A percentile compares a stretch with the other conserved stretches of the same genome.
Evolutionary conservation across 345 rosid genomes (phyloP).

Genomic region (Anastatica hierochuntica): DNA sequence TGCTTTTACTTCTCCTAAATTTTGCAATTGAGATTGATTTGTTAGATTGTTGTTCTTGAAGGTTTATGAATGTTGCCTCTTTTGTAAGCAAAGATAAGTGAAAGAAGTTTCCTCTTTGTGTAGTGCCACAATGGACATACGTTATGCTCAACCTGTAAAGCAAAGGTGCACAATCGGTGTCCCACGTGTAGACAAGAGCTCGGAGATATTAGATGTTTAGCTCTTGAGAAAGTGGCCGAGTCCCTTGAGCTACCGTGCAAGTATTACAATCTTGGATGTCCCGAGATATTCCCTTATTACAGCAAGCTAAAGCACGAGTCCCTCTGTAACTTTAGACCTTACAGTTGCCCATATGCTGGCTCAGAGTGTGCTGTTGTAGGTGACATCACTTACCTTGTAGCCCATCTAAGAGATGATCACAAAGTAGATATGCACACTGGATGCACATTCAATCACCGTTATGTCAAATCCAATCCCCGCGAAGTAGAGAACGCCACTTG

Average conservation of each 20-base stretch:
- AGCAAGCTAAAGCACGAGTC: conserved; percentile 69
- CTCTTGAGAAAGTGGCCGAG: conserved; percentile 31
- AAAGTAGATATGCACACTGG: conserved; percentile 81
- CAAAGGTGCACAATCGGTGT: conserved; percentile 64
- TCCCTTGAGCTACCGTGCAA: conserved; percentile 69
- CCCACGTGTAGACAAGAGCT: conserved; percentile 79
- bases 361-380: conserved; percentile 59
- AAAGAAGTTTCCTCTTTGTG: conserved; percentile 7
- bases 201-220: conserved; percentile 76
- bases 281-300: conserved; percentile 39
- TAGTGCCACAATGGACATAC: conserved; percentile 84
- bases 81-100: background rate
- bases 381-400: conserved; percentile 57
- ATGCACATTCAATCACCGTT: conserved; percentile 68
- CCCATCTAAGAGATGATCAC: conserved; percentile 72
- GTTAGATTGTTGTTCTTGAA: background rate
- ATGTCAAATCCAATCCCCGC: conserved; percentile 68
- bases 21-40: no score
- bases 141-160: conserved; percentile 70
- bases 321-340: conserved; percentile 64
- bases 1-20: no score
- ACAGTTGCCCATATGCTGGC: conserved; percentile 70
- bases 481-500: conserved; percentile 83
- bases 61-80: background rate
- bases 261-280: conserved; percentile 42